Conservation (phyloP, 768 basidiomycete genomes). For the Cyclocybe aegerita region DNA sequence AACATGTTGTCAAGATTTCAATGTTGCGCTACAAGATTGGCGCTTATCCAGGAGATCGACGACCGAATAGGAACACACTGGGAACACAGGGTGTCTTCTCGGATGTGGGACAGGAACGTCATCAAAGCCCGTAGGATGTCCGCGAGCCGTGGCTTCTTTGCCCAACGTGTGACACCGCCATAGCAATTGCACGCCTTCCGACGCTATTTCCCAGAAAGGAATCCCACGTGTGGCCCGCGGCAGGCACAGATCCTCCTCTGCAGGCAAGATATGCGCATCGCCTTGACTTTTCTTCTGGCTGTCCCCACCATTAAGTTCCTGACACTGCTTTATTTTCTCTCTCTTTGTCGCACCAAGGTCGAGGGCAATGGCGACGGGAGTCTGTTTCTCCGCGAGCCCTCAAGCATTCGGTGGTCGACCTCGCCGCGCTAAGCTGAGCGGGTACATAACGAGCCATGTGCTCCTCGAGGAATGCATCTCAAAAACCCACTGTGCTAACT, state of each 20-base stretch:
- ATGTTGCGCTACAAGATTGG: slow-evolving; percentile 4
- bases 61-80: slow-evolving; percentile 13
- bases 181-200: slow-evolving; percentile 24
- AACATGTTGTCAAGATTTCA: not conserved
- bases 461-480: slow-evolving; percentile 9
- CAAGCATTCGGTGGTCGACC: slow-evolving; percentile 13
- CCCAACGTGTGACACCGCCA: slow-evolving; percentile 25
- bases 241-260: slow-evolving; percentile 11
- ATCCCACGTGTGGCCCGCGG: slow-evolving; percentile 20
- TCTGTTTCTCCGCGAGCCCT: slow-evolving; percentile 19
- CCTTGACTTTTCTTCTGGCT: slow-evolving; percentile 15
- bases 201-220: slow-evolving; percentile 23
- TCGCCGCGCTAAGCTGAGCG: slow-evolving; percentile 13
- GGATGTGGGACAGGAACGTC: slow-evolving; percentile 9
- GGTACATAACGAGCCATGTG: slow-evolving; percentile 18
- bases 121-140: not conserved
- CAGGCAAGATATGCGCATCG: slow-evolving; percentile 23
- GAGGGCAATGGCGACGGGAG: slow-evolving; percentile 27
- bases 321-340: slow-evolving; percentile 30
- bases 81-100: slow-evolving; percentile 11
- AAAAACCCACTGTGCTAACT: slow-evolving; percentile 14
- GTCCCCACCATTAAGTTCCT: slow-evolving; percentile 22
- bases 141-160: slow-evolving; percentile 5
- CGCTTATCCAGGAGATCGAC: slow-evolving; percentile 5
- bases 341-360: slow-evolving; percentile 12